Evolutionary conservation across 768 basidiomycete genomes (phyloP).

Genomic region (Pisolithus microcarpus): DNA sequence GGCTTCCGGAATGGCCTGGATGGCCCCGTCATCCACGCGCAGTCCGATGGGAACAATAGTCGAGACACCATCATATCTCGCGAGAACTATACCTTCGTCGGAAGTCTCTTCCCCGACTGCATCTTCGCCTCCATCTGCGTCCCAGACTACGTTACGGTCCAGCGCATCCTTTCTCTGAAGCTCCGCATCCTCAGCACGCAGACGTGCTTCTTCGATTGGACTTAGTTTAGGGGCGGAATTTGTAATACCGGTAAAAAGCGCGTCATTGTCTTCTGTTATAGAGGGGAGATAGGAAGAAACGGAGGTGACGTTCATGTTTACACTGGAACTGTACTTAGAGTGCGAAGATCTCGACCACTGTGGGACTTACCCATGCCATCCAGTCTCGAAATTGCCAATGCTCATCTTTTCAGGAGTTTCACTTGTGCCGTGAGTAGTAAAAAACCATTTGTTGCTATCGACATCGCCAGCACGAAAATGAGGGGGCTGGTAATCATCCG

Average conservation of each 20-base stretch:
- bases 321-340: slow-evolving; percentile 32
- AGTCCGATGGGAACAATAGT: slow-evolving; percentile 46
- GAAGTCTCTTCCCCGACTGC: slow-evolving; percentile 48
- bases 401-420: slow-evolving; percentile 72
- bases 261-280: slow-evolving; percentile 49
- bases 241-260: slow-evolving; percentile 44
- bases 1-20: slow-evolving; percentile 36
- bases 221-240: slow-evolving; percentile 36
- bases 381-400: slow-evolving; percentile 61
- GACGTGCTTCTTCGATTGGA: slow-evolving; percentile 49
- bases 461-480: slow-evolving; percentile 67
- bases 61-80: slow-evolving; percentile 11
- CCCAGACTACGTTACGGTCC: slow-evolving; percentile 60
- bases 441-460: slow-evolving; percentile 70
- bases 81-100: slow-evolving; percentile 21
- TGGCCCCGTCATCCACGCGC: slow-evolving; percentile 46
- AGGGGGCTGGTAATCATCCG: slow-evolving; percentile 78
- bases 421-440: slow-evolving; percentile 65
- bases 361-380: slow-evolving; percentile 56
- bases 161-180: slow-evolving; percentile 57
- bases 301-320: slow-evolving; percentile 66
- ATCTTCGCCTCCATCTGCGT: slow-evolving; percentile 49
- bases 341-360: not conserved
- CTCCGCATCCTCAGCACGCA: slow-evolving; percentile 49
- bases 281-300: slow-evolving; percentile 69